Conservation (phyloP, 768 basidiomycete genomes). For the Naematelia aurantialba region DNA sequence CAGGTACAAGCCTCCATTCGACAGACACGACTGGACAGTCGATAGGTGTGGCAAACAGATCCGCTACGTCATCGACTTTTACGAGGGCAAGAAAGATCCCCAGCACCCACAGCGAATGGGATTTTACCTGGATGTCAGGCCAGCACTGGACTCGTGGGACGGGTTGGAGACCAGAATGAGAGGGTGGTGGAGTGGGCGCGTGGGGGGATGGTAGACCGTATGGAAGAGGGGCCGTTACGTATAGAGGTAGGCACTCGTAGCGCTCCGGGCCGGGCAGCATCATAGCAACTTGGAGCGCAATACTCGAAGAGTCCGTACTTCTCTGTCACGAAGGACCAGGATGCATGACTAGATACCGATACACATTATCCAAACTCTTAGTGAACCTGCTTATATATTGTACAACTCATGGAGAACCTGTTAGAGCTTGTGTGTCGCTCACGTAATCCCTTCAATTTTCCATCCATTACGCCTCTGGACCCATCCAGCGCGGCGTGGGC, state of each 20-base stretch:
- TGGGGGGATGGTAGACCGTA: not conserved
- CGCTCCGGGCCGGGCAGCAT: no score
- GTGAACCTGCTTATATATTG: no score
- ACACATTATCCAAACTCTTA: no score
- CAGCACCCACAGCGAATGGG: slow-evolving; percentile 55
- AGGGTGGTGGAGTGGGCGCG: slow-evolving; percentile 54
- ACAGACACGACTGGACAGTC: slow-evolving; percentile 94
- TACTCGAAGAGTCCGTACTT: no score
- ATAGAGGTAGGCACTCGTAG: no score
- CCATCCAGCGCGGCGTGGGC: not conserved
- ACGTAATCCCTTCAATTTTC: not conserved
- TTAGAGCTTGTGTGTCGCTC: no score
- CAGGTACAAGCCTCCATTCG: slow-evolving; percentile 92
- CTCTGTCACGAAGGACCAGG: no score
- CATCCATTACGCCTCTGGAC: not conserved
- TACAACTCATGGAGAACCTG: no score
- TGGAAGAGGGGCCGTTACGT: no score
- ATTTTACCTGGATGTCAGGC: slow-evolving; percentile 90
- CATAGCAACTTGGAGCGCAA: no score
- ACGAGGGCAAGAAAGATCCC: slow-evolving; percentile 62
- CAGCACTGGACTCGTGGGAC: slow-evolving; percentile 91
- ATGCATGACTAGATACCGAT: no score
- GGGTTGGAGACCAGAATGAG: slow-evolving; percentile 77
- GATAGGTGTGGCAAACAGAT: slow-evolving; percentile 84
- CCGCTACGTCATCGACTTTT: slow-evolving; percentile 97